A percentile compares a stretch with the other conserved stretches of the same genome.
Conservation (phyloP, 768 basidiomycete genomes). For the Mycena leptocephala region DNA sequence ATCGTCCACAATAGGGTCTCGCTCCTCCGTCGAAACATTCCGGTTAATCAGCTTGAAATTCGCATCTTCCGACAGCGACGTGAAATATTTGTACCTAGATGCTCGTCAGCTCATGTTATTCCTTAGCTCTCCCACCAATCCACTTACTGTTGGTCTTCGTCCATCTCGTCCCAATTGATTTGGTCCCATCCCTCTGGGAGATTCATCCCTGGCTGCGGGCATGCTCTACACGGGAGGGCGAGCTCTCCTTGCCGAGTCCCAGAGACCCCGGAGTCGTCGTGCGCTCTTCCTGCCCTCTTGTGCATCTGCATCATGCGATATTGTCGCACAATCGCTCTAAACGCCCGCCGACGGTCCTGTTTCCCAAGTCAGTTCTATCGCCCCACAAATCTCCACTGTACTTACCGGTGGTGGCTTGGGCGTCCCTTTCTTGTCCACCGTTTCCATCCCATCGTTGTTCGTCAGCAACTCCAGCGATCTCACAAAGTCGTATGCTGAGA, state of each 20-base stretch:
- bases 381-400: neutral
- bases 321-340: neutral
- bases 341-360: neutral
- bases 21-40: neutral
- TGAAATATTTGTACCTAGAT: neutral
- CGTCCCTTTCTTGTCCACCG: no score
- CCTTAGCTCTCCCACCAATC: neutral
- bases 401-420: neutral
- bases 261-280: neutral
- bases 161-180: neutral
- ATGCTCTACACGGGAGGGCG: neutral
- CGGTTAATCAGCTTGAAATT: neutral
- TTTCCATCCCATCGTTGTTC: neutral
- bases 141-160: neutral
- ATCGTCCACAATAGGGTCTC: neutral
- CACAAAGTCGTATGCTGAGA: neutral
- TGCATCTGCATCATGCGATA: neutral
- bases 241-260: neutral
- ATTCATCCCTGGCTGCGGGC: neutral
- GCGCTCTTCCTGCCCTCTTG: neutral
- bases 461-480: neutral
- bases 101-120: neutral
- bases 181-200: neutral
- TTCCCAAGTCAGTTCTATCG: neutral
- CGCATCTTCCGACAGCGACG: neutral